Evolutionary conservation across 2,329 filamentous ascomycete genomes (phyloP).

Genomic region (Fusarium fujikuroi): DNA sequence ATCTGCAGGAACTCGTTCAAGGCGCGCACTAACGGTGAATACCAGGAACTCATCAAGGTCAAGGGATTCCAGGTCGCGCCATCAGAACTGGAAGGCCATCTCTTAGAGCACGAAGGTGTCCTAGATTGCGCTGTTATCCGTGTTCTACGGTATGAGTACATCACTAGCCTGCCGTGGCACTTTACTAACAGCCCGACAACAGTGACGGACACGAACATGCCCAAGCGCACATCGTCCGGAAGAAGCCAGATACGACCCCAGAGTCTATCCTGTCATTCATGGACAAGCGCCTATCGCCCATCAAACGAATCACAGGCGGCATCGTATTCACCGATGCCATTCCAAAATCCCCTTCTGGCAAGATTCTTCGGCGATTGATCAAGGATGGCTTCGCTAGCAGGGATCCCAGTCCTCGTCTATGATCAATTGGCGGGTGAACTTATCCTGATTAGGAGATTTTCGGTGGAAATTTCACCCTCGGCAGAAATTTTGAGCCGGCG

Average conservation of each 20-base stretch:
- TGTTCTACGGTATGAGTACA: neutral
- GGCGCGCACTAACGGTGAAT: neutral
- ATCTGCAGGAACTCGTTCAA: accelerated
- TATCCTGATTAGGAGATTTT: neutral
- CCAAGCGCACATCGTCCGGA: conserved; percentile 6
- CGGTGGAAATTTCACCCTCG: neutral
- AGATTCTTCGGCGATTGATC: conserved; percentile 4
- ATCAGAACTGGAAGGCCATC: conserved; percentile 14
- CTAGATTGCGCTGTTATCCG: conserved; percentile 11
- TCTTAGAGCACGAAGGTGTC: neutral
- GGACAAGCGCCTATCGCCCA: neutral
- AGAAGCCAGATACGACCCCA: neutral
- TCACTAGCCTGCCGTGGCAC: no score
- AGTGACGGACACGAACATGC: conserved; percentile 4
- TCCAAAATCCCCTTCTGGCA: conserved; percentile 1
- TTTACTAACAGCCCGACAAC: no score
- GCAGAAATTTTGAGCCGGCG: neutral
- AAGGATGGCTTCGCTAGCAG: neutral
- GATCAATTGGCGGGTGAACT: neutral
- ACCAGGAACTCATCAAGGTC: conserved; percentile 8
- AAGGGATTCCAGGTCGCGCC: conserved; percentile 19
- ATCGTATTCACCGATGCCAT: conserved; percentile 2
- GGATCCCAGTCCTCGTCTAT: neutral
- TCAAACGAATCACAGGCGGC: conserved; percentile 7
- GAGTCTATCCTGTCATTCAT: conserved; percentile 7